phyloP scores from a whole-genome alignment of 768 basidiomycete species.

The Lactifluus subvellereus region DNA sequence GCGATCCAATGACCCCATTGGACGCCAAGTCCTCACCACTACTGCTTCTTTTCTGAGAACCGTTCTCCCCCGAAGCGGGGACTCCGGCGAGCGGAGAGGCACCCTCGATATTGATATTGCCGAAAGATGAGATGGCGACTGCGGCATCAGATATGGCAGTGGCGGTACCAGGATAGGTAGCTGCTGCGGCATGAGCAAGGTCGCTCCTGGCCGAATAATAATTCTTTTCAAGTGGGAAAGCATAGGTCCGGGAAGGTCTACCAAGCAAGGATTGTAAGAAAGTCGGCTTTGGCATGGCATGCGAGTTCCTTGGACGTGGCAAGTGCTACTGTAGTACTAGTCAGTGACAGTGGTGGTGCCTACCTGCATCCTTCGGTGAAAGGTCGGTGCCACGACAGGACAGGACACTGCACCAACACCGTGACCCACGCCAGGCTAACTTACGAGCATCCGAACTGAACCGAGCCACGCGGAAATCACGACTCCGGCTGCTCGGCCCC shows the following conservation, averaged over 20 bases:
- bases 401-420: too few relatives aligned
- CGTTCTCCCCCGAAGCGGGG: background rate
- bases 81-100: background rate
- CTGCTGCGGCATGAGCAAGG: conserved; percentile 10
- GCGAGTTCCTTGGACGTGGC: too few relatives aligned
- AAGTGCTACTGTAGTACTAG: too few relatives aligned
- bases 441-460: too few relatives aligned
- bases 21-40: background rate
- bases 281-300: conserved; percentile 22
- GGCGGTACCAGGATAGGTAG: background rate
- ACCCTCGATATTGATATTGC: background rate
- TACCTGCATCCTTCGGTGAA: too few relatives aligned
- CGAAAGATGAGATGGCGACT: background rate
- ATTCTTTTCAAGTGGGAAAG: conserved; percentile 10
- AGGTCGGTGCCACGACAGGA: too few relatives aligned
- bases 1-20: background rate
- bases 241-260: conserved; percentile 17
- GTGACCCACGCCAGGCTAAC: too few relatives aligned
- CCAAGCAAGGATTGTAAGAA: conserved; percentile 20
- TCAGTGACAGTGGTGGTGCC: too few relatives aligned
- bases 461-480: too few relatives aligned
- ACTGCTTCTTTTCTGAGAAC: background rate
- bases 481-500: too few relatives aligned
- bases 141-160: background rate
- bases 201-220: conserved; percentile 16